Conservation (phyloP, 164 flowering plant species). For the Chimonanthus salicifolius region DNA sequence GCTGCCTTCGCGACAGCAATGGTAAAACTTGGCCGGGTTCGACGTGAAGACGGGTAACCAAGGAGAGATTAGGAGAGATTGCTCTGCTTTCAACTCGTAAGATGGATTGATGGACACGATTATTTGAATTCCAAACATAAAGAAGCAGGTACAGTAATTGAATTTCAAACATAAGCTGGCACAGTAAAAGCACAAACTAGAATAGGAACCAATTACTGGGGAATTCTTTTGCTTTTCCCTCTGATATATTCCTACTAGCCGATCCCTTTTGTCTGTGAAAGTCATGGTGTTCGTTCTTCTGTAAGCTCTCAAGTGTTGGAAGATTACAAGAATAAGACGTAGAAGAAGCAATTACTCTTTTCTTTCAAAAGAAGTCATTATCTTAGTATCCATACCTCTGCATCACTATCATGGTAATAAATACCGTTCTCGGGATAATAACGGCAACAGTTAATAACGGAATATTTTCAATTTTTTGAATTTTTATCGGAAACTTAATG, state of each 20-base stretch:
- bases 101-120: neutral
- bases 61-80: constrained; percentile 53
- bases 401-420: too few species aligned
- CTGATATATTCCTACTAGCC: neutral
- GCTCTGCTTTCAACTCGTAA: constrained; percentile 37
- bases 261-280: neutral
- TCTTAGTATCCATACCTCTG: too few species aligned
- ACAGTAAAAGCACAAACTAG: neutral
- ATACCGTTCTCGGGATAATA: too few species aligned
- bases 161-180: neutral
- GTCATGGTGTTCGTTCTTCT: neutral
- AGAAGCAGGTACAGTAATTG: neutral
- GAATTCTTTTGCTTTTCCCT: neutral
- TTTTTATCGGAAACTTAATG: too few species aligned
- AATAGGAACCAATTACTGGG: too few species aligned
- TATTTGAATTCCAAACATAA: too few species aligned
- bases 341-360: too few species aligned
- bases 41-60: constrained; percentile 50
- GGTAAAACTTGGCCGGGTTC: constrained; percentile 55
- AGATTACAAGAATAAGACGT: too few species aligned
- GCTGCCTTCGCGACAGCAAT: constrained; percentile 49
- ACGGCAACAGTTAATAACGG: too few species aligned
- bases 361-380: too few species aligned
- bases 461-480: too few species aligned
- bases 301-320: too few species aligned